phyloP scores from a whole-genome alignment of 768 basidiomycete species.

The Boletales sp. region DNA sequence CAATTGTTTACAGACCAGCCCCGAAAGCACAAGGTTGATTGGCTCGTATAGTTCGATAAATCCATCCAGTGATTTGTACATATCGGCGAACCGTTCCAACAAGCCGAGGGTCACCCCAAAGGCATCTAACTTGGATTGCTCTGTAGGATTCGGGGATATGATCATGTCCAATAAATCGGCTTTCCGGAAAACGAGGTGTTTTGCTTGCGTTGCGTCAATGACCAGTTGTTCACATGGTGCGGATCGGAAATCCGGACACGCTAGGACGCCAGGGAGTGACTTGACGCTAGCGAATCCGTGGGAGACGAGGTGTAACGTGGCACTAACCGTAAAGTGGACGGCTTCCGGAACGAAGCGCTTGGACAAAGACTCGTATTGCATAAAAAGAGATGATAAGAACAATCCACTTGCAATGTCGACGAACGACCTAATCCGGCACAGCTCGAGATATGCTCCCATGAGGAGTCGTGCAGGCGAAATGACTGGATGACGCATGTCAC shows the following conservation, averaged over 20 bases:
- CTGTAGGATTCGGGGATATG: conserved; percentile 32
- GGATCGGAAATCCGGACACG: conserved; percentile 65
- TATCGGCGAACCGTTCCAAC: conserved; percentile 62
- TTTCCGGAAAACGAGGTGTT: conserved; percentile 36
- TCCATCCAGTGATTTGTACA: conserved; percentile 74
- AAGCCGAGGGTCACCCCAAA: conserved; percentile 61
- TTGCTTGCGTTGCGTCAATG: conserved; percentile 39
- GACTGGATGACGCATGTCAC: conserved; percentile 90
- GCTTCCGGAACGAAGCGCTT: conserved; percentile 89
- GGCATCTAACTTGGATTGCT: conserved; percentile 73
- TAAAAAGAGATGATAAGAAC: conserved; percentile 81
- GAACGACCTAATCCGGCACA: conserved; percentile 74
- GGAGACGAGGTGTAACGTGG: conserved; percentile 72
- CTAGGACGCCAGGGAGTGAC: conserved; percentile 65
- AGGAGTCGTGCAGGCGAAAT: conserved; percentile 82
- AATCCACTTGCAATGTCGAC: conserved; percentile 80
- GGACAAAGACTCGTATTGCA: conserved; percentile 81
- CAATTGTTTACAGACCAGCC: conserved; percentile 44
- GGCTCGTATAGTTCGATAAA: conserved; percentile 87
- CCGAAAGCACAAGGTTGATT: conserved; percentile 52
- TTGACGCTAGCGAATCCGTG: conserved; percentile 43
- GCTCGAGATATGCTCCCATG: conserved; percentile 87
- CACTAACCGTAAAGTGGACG: conserved; percentile 73
- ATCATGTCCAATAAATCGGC: conserved; percentile 45
- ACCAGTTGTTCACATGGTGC: conserved; percentile 40